Evolutionary conservation across 2,329 filamentous ascomycete species (phyloP), one percentile per base, ranked within the genome.

Genomic region (Sporothrix dimorphospora): DNA sequence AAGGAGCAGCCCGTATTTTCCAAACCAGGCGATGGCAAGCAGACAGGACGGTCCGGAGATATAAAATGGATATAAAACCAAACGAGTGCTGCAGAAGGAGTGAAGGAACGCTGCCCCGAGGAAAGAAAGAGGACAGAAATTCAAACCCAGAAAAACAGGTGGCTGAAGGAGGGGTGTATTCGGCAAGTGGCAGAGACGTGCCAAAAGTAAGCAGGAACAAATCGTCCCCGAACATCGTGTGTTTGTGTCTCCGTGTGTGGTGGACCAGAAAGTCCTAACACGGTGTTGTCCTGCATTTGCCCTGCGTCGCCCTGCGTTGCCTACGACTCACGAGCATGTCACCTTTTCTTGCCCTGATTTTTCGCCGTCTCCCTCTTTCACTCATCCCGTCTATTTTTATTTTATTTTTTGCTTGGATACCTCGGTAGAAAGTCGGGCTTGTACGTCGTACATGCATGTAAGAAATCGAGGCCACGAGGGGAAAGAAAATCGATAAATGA

Each of bases 171-270:
- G 30, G 30, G 27, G 45, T 51, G 42, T 42, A 42, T 21, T 63
- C 34, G 34, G 38, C 57, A 42, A 14, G 34, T 34, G 57, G 34
- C 38, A 65, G 21, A 27, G 4, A 45, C 59, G 34, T 24, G 57
- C 57, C 53, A 55, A 68, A 57, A 55, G 66, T 57, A 42, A 69
- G 66, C 66, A 55, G 66, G 49, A 42, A 30, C 34, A 69, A 55
- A 57, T 19, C 66, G 34, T 16, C 65, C 19, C 45, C 45, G 65
- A 67, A 30, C 5, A 16, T 38, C 5, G 30, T 47, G 12, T 27
- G 9, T 66, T n/a, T 12, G 9, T 42, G 9, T 63, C 55, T 21
- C 16, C 24, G 27, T 6, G 34, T 34, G 30, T 34, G 30, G 30
- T 34, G 30, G 8, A 57, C 53, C 24, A 30, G 24, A 9, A 30